Conservation (phyloP, 2,329 filamentous ascomycete species). For the Geosmithia flava region DNA sequence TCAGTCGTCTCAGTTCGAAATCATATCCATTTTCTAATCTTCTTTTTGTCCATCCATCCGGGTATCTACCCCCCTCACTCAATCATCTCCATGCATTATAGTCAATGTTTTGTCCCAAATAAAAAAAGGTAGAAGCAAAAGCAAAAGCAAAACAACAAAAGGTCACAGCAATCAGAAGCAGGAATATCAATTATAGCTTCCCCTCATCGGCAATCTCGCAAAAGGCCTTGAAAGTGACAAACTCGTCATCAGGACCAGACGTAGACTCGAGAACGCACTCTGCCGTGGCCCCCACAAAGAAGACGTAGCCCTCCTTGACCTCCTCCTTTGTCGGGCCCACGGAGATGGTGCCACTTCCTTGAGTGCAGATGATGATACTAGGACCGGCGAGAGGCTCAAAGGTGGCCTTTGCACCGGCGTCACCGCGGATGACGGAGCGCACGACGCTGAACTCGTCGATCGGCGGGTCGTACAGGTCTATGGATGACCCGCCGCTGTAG, state of each 20-base stretch:
- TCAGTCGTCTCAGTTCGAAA: too few species aligned
- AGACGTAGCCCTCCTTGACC: conserved; percentile 61
- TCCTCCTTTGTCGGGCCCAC: conserved; percentile 74
- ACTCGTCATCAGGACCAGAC: conserved; percentile 48
- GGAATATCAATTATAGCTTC: conserved; percentile 16
- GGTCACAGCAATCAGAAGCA: not conserved
- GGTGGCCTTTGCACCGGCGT: conserved; percentile 62
- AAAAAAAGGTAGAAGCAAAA: not conserved
- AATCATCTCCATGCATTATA: not conserved
- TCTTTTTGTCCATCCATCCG: too few species aligned
- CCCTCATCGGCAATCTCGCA: conserved; percentile 58
- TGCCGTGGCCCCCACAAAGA: conserved; percentile 79
- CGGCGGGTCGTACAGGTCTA: conserved; percentile 79
- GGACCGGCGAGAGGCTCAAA: conserved; percentile 82
- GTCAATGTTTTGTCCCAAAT: not conserved
- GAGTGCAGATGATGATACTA: conserved; percentile 85
- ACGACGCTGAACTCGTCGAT: conserved; percentile 95
- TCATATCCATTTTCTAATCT: too few species aligned
- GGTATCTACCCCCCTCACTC: too few species aligned
- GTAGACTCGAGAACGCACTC: conserved; percentile 67
- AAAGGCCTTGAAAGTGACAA: conserved; percentile 88
- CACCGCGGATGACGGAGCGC: conserved; percentile 56
- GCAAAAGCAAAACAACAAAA: not conserved
- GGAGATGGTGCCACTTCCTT: conserved; percentile 68
- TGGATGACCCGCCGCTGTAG: conserved; percentile 65